phyloP scores from a whole-genome alignment of 495 filamentous ascomycete genomes.

The Platismatia glauca region DNA sequence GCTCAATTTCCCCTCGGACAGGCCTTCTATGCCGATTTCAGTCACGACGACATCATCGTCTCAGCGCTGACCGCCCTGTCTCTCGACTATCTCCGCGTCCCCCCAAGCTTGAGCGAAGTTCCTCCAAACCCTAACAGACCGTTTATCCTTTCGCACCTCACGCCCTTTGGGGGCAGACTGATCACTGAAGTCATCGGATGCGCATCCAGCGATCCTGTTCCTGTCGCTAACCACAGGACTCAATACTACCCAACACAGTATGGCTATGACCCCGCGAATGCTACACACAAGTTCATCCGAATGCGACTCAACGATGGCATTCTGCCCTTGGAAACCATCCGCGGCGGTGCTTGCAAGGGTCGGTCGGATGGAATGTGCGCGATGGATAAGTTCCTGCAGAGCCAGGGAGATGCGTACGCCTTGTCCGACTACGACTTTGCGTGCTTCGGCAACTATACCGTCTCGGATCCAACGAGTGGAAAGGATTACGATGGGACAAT shows the following conservation, averaged over 20 bases:
- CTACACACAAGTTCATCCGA: slow-evolving; percentile 34
- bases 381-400: slow-evolving; percentile 27
- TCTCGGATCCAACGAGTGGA: slow-evolving; percentile 28
- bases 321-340: slow-evolving; percentile 32
- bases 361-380: slow-evolving; percentile 33
- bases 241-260: slow-evolving; percentile 32
- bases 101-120: slow-evolving; percentile 27
- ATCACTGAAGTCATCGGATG: slow-evolving; percentile 36
- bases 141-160: slow-evolving; percentile 31
- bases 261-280: slow-evolving; percentile 30
- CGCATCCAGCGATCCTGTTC: slow-evolving; percentile 21
- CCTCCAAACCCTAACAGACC: slow-evolving; percentile 31
- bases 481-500: slow-evolving; percentile 34
- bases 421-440: slow-evolving; percentile 32
- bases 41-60: slow-evolving; percentile 39
- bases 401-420: slow-evolving; percentile 24
- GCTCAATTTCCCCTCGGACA: slow-evolving; percentile 36
- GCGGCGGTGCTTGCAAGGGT: slow-evolving; percentile 28
- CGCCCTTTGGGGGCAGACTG: slow-evolving; percentile 33
- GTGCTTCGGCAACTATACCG: slow-evolving; percentile 35
- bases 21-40: slow-evolving; percentile 41
- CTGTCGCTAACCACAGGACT: slow-evolving; percentile 21
- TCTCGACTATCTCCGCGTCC: slow-evolving; percentile 33
- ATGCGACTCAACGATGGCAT: slow-evolving; percentile 36
- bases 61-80: slow-evolving; percentile 37